phyloP scores from a whole-genome alignment of 768 basidiomycete species.

The Leucosporidium yakuticum region DNA sequence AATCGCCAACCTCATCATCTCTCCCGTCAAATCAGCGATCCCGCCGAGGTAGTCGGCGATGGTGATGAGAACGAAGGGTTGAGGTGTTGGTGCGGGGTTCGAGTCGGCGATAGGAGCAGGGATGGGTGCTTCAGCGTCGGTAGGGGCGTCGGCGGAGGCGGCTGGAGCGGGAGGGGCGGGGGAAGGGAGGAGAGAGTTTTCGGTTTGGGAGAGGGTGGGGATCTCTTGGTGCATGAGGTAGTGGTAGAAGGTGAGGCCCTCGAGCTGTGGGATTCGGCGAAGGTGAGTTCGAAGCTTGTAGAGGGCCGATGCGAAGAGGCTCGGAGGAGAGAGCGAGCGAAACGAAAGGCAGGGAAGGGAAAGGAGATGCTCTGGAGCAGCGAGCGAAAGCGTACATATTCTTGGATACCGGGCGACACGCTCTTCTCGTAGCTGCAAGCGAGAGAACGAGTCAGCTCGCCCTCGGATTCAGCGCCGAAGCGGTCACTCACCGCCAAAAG shows the following conservation, averaged over 20 bases:
- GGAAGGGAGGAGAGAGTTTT: constrained; percentile 14
- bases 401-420: constrained; percentile 63
- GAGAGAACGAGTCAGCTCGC: not conserved
- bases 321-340: no score
- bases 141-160: not conserved
- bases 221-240: constrained; percentile 29
- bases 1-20: constrained; percentile 93
- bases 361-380: no score
- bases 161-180: not conserved
- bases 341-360: no score
- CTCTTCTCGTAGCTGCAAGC: constrained; percentile 36
- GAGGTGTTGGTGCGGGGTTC: constrained; percentile 51
- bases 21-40: constrained; percentile 88
- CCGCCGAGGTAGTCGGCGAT: constrained; percentile 76
- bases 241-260: constrained; percentile 54
- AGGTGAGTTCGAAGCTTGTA: not conserved
- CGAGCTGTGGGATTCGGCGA: constrained; percentile 51
- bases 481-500: constrained; percentile 62
- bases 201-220: constrained; percentile 29
- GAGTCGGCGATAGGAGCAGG: not conserved
- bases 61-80: no score
- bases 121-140: not conserved
- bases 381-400: constrained; percentile 54
- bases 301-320: not conserved
- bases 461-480: not conserved